Evolutionary conservation across 768 basidiomycete species (phyloP).

Genomic region (Mycena albidolilacea): DNA sequence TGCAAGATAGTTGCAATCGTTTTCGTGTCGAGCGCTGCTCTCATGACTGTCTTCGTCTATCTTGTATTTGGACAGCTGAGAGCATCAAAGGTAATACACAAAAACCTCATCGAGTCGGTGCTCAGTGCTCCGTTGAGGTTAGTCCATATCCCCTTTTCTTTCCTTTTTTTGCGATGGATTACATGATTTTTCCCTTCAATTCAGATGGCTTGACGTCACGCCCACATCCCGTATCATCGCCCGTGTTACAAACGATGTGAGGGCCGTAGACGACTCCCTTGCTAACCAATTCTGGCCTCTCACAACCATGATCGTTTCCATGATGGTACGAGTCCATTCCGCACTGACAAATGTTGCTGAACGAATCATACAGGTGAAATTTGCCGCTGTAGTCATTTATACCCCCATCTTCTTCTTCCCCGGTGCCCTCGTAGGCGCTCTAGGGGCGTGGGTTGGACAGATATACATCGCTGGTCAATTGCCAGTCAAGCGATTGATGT

Average conservation of each 20-base stretch:
- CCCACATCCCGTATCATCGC: conserved; percentile 58
- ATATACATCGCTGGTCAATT: conserved; percentile 48
- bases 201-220: conserved; percentile 48
- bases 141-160: conserved; percentile 4
- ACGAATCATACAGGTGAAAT: conserved; percentile 42
- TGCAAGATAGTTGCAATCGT: conserved; percentile 41
- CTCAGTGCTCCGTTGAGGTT: conserved; percentile 63
- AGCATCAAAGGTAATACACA: conserved; percentile 59
- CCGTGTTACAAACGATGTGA: conserved; percentile 65
- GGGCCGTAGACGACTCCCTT: conserved; percentile 47
- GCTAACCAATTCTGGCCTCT: conserved; percentile 49
- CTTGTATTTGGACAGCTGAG: conserved; percentile 56
- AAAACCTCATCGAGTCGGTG: conserved; percentile 54
- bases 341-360: conserved; percentile 35
- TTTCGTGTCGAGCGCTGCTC: conserved; percentile 41
- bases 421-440: conserved; percentile 43
- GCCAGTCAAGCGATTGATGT: conserved; percentile 46
- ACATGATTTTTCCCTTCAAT: not conserved
- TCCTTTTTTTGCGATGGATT: not conserved
- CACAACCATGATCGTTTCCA: conserved; percentile 49
- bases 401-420: conserved; percentile 50
- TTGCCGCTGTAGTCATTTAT: conserved; percentile 47
- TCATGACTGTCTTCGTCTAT: conserved; percentile 44
- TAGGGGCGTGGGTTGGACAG: conserved; percentile 41
- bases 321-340: conserved; percentile 43